phyloP scores from a whole-genome alignment of 345 rosid genomes.

The Angophora floribunda region DNA sequence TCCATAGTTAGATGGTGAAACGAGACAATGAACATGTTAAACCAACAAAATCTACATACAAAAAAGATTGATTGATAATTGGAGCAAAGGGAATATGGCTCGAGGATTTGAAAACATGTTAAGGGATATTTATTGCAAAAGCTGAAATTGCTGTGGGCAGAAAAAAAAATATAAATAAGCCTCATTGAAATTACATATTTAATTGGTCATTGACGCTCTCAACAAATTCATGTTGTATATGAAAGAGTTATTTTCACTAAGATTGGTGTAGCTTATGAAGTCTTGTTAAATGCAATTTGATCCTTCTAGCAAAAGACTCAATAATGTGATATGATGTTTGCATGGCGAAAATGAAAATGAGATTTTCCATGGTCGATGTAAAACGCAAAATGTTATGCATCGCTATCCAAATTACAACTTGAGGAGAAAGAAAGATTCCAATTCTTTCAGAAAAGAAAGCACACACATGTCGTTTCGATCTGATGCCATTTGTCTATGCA shows the following conservation, averaged over 20 bases:
- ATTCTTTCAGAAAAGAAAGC: background rate
- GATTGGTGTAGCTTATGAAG: background rate
- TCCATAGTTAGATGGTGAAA: background rate
- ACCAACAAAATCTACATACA: background rate
- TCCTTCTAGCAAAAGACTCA: background rate
- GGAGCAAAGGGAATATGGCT: background rate
- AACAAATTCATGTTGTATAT: fast-evolving
- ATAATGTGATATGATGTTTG: background rate
- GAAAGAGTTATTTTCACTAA: background rate
- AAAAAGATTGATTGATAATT: background rate
- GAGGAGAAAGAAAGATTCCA: background rate
- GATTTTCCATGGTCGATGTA: background rate
- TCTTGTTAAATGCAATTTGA: background rate
- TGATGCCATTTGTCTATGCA: background rate
- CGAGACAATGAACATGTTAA: background rate
- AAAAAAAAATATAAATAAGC: background rate
- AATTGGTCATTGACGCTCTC: background rate
- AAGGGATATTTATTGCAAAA: background rate
- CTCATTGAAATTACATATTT: background rate
- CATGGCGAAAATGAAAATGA: background rate
- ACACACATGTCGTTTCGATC: background rate
- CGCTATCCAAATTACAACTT: background rate
- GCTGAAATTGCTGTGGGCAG: background rate
- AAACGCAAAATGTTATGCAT: background rate
- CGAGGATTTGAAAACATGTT: fast-evolving